Conservation (phyloP, 257 asterid species). For the Lycium barbarum region DNA sequence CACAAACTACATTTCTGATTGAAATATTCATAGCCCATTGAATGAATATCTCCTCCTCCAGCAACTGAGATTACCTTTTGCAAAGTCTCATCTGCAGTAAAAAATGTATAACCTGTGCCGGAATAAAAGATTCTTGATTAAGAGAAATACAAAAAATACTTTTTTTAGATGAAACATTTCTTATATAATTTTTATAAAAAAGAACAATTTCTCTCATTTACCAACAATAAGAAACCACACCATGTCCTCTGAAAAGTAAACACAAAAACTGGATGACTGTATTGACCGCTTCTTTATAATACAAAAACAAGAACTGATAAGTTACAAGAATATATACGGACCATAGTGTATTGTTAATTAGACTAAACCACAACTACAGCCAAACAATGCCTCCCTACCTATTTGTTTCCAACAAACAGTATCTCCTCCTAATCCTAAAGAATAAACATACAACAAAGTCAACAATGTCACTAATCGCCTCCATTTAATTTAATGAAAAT, state of each 20-base stretch:
- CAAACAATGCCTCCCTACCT: conserved; percentile 30
- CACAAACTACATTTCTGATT: not conserved
- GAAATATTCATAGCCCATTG: not conserved
- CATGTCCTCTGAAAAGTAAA: not conserved
- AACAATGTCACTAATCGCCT: not conserved
- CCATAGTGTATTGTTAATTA: conserved; percentile 10
- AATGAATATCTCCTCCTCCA: not conserved
- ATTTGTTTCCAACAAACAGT: conserved; percentile 5
- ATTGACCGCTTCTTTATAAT: conserved; percentile 8
- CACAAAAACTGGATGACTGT: not conserved
- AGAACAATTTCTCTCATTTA: not conserved
- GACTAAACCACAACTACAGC: conserved; percentile 12
- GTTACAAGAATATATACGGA: conserved; percentile 25
- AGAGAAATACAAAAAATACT: not conserved
- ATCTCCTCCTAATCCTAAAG: not conserved
- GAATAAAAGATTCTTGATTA: not conserved
- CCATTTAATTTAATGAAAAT: not conserved
- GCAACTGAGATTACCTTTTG: not conserved
- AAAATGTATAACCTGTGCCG: not conserved
- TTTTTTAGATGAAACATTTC: not conserved
- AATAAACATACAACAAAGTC: conserved; percentile 14
- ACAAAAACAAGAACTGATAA: not conserved
- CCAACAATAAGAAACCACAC: not conserved
- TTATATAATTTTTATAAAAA: not conserved
- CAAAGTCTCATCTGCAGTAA: not conserved